phyloP scores from a whole-genome alignment of 768 basidiomycete species.

The Suillus subalutaceus region DNA sequence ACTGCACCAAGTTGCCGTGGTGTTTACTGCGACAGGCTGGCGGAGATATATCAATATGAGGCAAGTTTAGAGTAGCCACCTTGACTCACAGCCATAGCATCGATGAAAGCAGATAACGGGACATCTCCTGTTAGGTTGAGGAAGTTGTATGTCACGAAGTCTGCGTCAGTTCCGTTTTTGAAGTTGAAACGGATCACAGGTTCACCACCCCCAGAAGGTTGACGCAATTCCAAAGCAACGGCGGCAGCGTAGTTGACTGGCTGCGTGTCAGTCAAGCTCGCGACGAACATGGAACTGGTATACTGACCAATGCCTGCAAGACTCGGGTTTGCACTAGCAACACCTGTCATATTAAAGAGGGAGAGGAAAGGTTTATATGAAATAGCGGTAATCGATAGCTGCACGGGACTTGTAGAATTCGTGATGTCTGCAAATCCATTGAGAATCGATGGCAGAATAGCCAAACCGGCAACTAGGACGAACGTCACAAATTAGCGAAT shows the following conservation, averaged over 20 bases:
- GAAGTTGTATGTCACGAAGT: slow-evolving; percentile 52
- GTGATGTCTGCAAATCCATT: slow-evolving; percentile 53
- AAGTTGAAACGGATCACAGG: slow-evolving; percentile 66
- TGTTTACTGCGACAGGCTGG: slow-evolving; percentile 53
- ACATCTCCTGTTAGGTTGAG: slow-evolving; percentile 51
- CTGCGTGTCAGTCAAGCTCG: not conserved
- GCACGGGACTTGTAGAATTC: slow-evolving; percentile 52
- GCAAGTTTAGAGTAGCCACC: not conserved
- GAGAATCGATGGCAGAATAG: slow-evolving; percentile 65
- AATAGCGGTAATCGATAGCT: slow-evolving; percentile 60
- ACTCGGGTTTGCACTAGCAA: slow-evolving; percentile 49
- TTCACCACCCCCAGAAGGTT: slow-evolving; percentile 44
- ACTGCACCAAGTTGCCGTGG: slow-evolving; percentile 59
- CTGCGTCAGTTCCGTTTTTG: slow-evolving; percentile 63
- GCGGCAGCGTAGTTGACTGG: slow-evolving; percentile 66
- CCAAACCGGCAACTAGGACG: slow-evolving; percentile 61
- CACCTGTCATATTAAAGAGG: slow-evolving; percentile 76
- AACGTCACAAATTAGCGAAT: not conserved
- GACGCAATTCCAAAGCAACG: slow-evolving; percentile 61
- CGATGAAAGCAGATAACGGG: slow-evolving; percentile 53
- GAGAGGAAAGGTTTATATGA: slow-evolving; percentile 81
- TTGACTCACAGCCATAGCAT: slow-evolving; percentile 39
- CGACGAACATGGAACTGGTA: not conserved
- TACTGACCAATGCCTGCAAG: slow-evolving; percentile 61
- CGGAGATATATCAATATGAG: slow-evolving; percentile 2